Base-by-base conservation (phyloP, 2,329 filamentous ascomycete species). In the Dryadomyces sulphureus region DNA sequence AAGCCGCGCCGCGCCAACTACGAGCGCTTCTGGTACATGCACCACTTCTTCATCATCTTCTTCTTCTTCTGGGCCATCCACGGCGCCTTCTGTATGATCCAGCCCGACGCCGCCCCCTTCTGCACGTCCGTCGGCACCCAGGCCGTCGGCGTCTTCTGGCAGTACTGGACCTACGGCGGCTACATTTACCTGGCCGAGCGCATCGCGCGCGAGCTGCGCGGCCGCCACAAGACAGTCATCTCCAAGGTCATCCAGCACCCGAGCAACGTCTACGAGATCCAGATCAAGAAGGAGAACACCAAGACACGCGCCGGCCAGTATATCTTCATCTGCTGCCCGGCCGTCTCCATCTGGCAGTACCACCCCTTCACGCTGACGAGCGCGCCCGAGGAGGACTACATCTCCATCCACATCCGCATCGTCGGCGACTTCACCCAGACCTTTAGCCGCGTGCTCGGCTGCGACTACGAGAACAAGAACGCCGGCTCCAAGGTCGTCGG, bases 11-110 rank as follows among this genome's bases (percentile, higher is more conserved):
- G 84, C 45, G 81, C 81, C 50, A 89, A 92, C 66, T 90, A 86
- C 60, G 85, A 90, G 62, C 81, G 84, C 22, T 93, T 92, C 70
- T 93, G 86, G 85, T 89, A 88, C 62, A 86, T 82, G 2, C 85
- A 93, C 64, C 86, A 92, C 66, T 75, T 92, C 60, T 92, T 92
- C 61, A 77, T 90, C 62, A 58, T 90, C 52, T 92, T 92, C 72
- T 92, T 92, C 68, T 70, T 90, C 54, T 89, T 92, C 70, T 92
- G 85, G 84, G 80, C 84, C n/a, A 75, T 90, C 56, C 86, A 93
- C 63, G 86, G 85, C 48, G 82, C 83, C 22, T 92, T 88, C 67
- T 90, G 86, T 64, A 90, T 92, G 85, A 90, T 90, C 57, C 84
- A 86, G 62, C 79, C 84, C 45, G 85, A 92, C 59, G 76, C 83